These are phyloP conservation scores for Leccinum disarticulatum DNA, from an alignment of 768 basidiomycete species.

Conservation along the genomic window DNA sequence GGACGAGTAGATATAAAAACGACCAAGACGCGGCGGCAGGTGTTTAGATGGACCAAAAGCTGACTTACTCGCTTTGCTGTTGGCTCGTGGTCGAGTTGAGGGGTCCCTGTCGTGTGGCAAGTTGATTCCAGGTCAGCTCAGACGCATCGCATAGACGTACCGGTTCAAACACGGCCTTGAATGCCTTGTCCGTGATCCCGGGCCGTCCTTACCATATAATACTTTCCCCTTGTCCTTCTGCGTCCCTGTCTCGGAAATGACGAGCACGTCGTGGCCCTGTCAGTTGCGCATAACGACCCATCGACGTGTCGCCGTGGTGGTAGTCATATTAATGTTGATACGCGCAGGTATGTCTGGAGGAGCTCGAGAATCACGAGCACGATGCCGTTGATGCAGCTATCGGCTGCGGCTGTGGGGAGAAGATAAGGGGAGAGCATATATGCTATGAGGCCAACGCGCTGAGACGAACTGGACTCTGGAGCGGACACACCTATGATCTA, in stretches of 20 bases:
- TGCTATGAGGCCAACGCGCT: too few relatives aligned
- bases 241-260: constrained; percentile 78
- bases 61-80: constrained; percentile 32
- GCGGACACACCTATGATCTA: constrained; percentile 68
- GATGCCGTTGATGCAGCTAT: constrained; percentile 97
- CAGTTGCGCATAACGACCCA: constrained; percentile 97
- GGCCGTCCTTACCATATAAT: constrained; percentile 91
- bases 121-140: constrained; percentile 2
- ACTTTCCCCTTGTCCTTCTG: constrained; percentile 69
- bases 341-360: constrained; percentile 78
- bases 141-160: constrained; percentile 43
- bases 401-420: constrained; percentile 65
- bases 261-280: constrained; percentile 89
- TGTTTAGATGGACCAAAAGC: constrained; percentile 20
- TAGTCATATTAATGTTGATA: constrained; percentile 99
- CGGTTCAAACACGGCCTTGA: constrained; percentile 86
- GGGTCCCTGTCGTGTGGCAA: constrained; percentile 25
- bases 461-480: too few relatives aligned
- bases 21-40: constrained; percentile 13
- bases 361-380: constrained; percentile 93
- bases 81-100: constrained; percentile 24
- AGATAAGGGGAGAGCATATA: not conserved
- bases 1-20: constrained; percentile 12
- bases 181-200: constrained; percentile 79
- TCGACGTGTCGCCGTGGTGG: constrained; percentile 98